A percentile compares a stretch with the other conserved stretches of the same genome.
Conservation (phyloP, 306 rosid species). For the Dryas drummondii region DNA sequence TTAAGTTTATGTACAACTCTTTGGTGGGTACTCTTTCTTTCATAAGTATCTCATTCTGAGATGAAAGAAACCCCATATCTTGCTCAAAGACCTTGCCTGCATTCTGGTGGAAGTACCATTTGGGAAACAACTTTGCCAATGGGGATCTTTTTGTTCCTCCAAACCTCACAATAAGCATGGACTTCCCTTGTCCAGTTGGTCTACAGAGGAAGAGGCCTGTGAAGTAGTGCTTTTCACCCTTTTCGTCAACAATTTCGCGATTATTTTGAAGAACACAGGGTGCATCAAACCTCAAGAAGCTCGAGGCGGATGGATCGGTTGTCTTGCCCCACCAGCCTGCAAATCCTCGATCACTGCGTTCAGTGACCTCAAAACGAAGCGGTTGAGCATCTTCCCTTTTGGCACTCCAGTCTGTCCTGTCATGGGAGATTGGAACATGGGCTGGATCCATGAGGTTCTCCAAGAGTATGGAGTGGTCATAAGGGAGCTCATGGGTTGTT, state of each 20-base stretch:
- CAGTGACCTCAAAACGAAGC: constrained; percentile 63
- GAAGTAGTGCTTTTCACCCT: constrained; percentile 67
- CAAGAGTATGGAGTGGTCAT: constrained; percentile 90
- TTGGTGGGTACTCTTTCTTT: constrained; percentile 84
- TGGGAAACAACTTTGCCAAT: constrained; percentile 57
- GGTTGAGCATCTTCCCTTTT: constrained; percentile 91
- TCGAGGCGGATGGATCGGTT: constrained; percentile 46
- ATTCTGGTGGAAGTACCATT: constrained; percentile 95
- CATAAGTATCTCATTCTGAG: constrained; percentile 80
- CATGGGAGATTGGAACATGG: constrained; percentile 94
- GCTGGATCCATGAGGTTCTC: constrained; percentile 99
- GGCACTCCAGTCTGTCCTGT: constrained; percentile 82
- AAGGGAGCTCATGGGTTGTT: constrained; percentile 88
- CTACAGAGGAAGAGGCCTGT: constrained; percentile 82
- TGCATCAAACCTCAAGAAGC: constrained; percentile 74
- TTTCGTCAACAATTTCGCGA: constrained; percentile 50
- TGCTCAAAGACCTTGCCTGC: constrained; percentile 94
- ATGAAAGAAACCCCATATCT: constrained; percentile 97
- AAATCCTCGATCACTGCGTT: constrained; percentile 79
- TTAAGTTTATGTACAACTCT: constrained; percentile 70
- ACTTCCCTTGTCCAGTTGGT: constrained; percentile 96
- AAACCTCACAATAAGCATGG: constrained; percentile 89
- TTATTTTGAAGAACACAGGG: constrained; percentile 91
- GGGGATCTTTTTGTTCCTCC: constrained; percentile 66
- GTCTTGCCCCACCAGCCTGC: constrained; percentile 91